These are phyloP conservation scores for Capsicum pubescens DNA, from an alignment of 257 asterid genomes.

Conservation along the genomic window DNA sequence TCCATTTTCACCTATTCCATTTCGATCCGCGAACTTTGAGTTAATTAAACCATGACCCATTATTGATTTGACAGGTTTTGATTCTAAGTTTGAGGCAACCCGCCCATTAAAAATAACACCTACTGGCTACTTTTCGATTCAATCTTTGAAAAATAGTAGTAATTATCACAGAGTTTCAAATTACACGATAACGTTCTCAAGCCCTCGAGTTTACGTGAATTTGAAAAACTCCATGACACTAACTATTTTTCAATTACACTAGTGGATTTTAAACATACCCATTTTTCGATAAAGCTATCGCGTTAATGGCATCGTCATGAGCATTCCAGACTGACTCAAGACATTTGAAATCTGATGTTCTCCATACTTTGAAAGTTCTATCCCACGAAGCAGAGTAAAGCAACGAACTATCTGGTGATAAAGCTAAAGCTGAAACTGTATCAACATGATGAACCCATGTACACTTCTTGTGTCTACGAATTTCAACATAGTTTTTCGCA, in stretches of 20 bases:
- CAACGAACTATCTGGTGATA: conserved; percentile 49
- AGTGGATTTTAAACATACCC: conserved; percentile 34
- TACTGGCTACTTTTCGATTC: neutral
- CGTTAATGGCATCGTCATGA: conserved; percentile 79
- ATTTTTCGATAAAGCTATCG: conserved; percentile 53
- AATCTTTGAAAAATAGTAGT: neutral
- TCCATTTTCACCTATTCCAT: neutral
- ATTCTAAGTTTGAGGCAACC: neutral
- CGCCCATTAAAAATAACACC: neutral
- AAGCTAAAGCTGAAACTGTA: conserved; percentile 63
- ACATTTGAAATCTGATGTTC: conserved; percentile 69
- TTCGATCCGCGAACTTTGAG: neutral
- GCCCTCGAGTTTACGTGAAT: neutral
- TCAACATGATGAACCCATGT: conserved; percentile 93
- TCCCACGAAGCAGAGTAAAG: conserved; percentile 91
- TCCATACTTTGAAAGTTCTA: conserved; percentile 72
- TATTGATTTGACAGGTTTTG: neutral
- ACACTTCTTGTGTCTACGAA: conserved; percentile 60
- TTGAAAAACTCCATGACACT: neutral
- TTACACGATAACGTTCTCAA: neutral
- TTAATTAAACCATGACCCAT: neutral
- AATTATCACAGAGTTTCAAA: neutral
- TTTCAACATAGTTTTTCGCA: conserved; percentile 59
- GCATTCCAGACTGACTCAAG: conserved; percentile 70
- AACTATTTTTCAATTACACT: neutral